phyloP scores from a whole-genome alignment of 2,329 filamentous ascomycete genomes.

The Colletotrichum karsti region DNA sequence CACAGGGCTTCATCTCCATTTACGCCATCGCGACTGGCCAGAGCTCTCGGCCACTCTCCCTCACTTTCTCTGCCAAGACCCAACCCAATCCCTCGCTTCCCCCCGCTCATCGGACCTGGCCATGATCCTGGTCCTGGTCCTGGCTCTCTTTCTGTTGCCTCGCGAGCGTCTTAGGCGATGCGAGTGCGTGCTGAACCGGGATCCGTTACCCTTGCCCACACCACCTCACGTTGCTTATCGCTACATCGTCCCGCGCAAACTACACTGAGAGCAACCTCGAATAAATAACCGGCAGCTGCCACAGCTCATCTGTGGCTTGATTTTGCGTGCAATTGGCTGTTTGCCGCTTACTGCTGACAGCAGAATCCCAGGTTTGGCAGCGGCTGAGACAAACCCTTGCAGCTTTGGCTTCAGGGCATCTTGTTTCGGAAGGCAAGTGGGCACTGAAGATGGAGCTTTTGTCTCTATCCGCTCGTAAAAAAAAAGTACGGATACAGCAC shows the following conservation, averaged over 20 bases:
- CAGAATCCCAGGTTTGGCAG: background rate
- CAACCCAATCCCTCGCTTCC: constrained; percentile 20
- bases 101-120: constrained; percentile 20
- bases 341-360: background rate
- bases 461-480: background rate
- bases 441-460: constrained; percentile 11
- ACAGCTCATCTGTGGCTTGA: background rate
- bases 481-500: background rate
- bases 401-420: background rate
- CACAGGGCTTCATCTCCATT: constrained; percentile 25
- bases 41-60: constrained; percentile 24
- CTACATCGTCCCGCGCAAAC: constrained; percentile 13
- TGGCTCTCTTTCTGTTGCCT: background rate
- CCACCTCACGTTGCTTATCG: constrained; percentile 20
- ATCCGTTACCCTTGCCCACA: background rate
- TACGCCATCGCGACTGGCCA: constrained; percentile 25
- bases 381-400: constrained; percentile 15
- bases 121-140: constrained; percentile 1
- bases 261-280: background rate
- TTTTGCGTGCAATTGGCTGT: background rate
- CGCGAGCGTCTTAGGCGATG: background rate
- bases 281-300: constrained; percentile 1
- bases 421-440: constrained; percentile 22
- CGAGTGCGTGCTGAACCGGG: constrained; percentile 16
- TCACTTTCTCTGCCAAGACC: constrained; percentile 17